phyloP scores from a whole-genome alignment of 2,329 filamentous ascomycete genomes.

The Aaosphaeria arxii region DNA sequence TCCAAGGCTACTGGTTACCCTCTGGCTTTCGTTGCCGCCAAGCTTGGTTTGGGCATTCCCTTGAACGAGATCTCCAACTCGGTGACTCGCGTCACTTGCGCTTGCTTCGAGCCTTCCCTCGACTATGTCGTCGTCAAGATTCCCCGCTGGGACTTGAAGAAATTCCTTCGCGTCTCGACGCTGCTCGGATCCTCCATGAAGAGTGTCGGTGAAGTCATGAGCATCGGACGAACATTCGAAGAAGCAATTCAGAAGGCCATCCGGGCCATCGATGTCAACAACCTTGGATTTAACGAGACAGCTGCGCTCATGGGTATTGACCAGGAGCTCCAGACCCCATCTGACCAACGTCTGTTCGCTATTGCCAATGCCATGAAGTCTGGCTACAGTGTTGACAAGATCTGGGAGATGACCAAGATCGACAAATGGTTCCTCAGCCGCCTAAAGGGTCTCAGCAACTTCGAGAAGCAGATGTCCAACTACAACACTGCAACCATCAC shows the following conservation, averaged over 20 bases:
- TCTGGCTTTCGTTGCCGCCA: conserved; percentile 92
- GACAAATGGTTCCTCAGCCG: conserved; percentile 97
- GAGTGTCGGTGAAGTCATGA: conserved; percentile 99
- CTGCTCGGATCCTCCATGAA: conserved; percentile 98
- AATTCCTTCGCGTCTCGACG: conserved; percentile 95
- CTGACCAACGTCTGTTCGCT: conserved; percentile 94
- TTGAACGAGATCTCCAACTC: conserved; percentile 96
- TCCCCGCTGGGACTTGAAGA: conserved; percentile 97
- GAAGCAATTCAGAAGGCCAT: conserved; percentile 99
- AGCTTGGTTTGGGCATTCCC: conserved; percentile 90
- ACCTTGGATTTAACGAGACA: conserved; percentile 91
- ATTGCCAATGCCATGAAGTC: conserved; percentile 97
- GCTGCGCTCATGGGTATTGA: conserved; percentile 86
- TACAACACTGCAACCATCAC: conserved; percentile 66
- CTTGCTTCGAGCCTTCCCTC: conserved; percentile 96
- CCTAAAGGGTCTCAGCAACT: conserved; percentile 87
- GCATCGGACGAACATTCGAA: conserved; percentile 92
- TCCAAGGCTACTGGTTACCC: conserved; percentile 98
- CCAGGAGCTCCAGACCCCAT: conserved; percentile 92
- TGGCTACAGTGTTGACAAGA: conserved; percentile 92
- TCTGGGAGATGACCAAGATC: conserved; percentile 97
- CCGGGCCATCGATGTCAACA: conserved; percentile 89
- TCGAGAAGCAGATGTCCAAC: conserved; percentile 72
- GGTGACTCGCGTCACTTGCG: conserved; percentile 91
- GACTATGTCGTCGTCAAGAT: conserved; percentile 99